Percentiles rank a stretch among this genome's conserved stretches.
Evolutionary conservation across 495 filamentous ascomycete species (phyloP).

Genomic region (Penicillium manginii): DNA sequence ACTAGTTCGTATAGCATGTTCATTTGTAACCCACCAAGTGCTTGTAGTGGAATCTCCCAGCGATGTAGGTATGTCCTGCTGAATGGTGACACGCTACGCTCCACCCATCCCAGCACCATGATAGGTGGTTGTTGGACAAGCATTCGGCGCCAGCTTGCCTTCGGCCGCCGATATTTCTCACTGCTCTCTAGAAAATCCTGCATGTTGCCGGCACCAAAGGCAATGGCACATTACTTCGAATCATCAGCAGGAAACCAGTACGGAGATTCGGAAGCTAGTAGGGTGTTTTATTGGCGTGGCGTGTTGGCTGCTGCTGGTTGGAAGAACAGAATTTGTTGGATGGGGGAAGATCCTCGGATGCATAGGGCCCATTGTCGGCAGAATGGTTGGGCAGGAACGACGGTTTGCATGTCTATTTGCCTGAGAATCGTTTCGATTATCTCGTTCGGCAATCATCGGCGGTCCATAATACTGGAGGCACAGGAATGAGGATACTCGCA

Average conservation of each 20-base stretch:
- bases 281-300: not conserved
- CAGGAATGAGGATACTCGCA: no score
- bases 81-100: not conserved
- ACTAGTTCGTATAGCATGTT: constrained; percentile 8
- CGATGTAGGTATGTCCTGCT: not conserved
- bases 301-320: not conserved
- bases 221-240: not conserved
- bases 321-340: constrained; percentile 3
- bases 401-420: not conserved
- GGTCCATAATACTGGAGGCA: not conserved
- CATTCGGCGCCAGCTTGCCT: constrained; percentile 28
- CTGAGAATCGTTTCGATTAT: not conserved
- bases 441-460: not conserved
- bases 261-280: constrained; percentile 7
- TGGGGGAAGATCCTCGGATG: not conserved
- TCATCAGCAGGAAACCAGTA: constrained; percentile 15
- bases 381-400: not conserved
- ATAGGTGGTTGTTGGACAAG: constrained; percentile 22
- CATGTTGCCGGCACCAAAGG: constrained; percentile 10
- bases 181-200: constrained; percentile 11
- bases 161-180: constrained; percentile 1
- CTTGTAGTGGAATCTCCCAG: constrained; percentile 6
- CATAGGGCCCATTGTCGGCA: not conserved
- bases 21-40: constrained; percentile 3
- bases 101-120: not conserved